A percentile compares a stretch with the other conserved stretches of the same genome.
phyloP scores from a whole-genome alignment of 2,329 filamentous ascomycete species.

The Pseudovirgaria hyperparasitica region DNA sequence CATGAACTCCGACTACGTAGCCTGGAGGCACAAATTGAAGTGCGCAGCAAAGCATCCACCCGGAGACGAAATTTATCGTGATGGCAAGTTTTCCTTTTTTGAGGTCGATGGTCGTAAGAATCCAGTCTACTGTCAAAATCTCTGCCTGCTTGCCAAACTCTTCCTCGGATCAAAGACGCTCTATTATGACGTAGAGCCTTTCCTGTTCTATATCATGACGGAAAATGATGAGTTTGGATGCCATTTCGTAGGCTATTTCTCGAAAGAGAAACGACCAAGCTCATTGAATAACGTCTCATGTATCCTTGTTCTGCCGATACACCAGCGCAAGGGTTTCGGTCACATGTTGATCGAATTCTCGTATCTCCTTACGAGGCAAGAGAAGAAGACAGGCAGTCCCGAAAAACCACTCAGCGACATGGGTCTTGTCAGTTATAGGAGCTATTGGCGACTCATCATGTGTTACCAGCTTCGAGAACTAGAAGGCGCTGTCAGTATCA shows the following conservation, averaged over 20 bases:
- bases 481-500: constrained; percentile 42
- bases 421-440: constrained; percentile 92
- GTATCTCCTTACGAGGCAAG: constrained; percentile 84
- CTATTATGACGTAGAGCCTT: constrained; percentile 96
- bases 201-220: constrained; percentile 93
- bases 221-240: constrained; percentile 86
- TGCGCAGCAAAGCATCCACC: constrained; percentile 94
- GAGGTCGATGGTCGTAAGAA: constrained; percentile 96
- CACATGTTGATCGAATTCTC: constrained; percentile 97
- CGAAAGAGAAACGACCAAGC: constrained; percentile 90
- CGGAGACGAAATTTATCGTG: constrained; percentile 92
- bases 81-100: constrained; percentile 85
- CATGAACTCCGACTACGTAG: constrained; percentile 98
- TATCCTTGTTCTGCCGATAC: constrained; percentile 89
- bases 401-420: constrained; percentile 97
- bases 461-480: constrained; percentile 69
- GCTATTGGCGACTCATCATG: constrained; percentile 87
- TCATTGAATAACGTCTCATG: constrained; percentile 97
- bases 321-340: constrained; percentile 93
- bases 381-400: constrained; percentile 86
- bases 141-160: constrained; percentile 88
- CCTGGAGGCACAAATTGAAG: constrained; percentile 91
- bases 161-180: constrained; percentile 98
- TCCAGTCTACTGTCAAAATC: constrained; percentile 95
- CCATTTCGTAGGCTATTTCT: constrained; percentile 98